Conservation (phyloP, 495 filamentous ascomycete genomes). For the Aspergillus nidulans region DNA sequence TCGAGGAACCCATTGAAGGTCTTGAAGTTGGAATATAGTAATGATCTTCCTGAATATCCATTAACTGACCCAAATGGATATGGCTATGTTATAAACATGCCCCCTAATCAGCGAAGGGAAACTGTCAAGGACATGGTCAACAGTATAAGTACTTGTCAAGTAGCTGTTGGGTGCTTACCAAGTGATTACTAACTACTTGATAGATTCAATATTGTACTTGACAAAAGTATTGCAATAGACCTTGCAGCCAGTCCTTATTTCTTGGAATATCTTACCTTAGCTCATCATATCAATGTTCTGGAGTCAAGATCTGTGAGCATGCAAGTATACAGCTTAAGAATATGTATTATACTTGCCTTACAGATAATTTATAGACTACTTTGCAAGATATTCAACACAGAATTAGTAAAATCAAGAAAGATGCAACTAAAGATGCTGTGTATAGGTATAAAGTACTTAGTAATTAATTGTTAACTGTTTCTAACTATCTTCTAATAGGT, state of each 20-base stretch:
- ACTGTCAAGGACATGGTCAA: neutral
- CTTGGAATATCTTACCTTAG: neutral
- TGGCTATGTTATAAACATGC: slow-evolving; percentile 9
- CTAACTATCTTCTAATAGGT: slow-evolving; percentile 2
- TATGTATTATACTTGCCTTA: neutral
- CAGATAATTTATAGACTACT: neutral
- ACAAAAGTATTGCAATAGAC: neutral
- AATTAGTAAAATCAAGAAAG: slow-evolving; percentile 4
- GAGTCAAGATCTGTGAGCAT: neutral
- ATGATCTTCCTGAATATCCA: slow-evolving; percentile 15
- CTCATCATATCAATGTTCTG: neutral
- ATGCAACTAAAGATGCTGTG: neutral
- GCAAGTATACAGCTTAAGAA: neutral
- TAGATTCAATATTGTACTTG: neutral
- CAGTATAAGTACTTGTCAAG: slow-evolving; percentile 7
- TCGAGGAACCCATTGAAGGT: neutral
- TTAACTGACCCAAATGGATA: slow-evolving; percentile 2
- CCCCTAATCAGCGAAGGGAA: neutral
- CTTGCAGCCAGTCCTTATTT: neutral
- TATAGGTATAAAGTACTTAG: slow-evolving; percentile 4
- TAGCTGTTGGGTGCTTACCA: no score
- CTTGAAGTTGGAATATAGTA: slow-evolving; percentile 4
- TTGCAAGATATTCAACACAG: neutral
- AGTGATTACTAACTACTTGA: neutral
- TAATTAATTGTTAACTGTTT: neutral